Percentiles rank a stretch among this genome's conserved stretches.
Conservation (phyloP, 257 asterid species). For the Przewalskia tangutica region DNA sequence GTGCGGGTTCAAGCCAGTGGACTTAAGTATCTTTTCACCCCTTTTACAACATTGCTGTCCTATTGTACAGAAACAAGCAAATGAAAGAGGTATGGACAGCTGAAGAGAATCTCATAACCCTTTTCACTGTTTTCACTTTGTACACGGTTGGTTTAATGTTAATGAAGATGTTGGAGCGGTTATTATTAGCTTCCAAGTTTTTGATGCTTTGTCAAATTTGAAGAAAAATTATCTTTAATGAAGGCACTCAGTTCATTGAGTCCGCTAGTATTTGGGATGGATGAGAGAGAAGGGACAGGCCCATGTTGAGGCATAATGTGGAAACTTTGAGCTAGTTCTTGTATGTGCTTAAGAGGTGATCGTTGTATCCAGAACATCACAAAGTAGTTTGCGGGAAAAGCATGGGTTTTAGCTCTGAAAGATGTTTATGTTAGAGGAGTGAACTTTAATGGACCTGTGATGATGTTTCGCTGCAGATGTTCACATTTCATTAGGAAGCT, state of each 20-base stretch:
- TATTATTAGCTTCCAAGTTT: background rate
- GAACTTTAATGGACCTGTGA: background rate
- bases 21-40: conserved; percentile 59
- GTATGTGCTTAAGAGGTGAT: background rate
- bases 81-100: conserved; percentile 50
- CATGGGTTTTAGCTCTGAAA: background rate
- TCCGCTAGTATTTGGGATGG: background rate
- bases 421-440: background rate
- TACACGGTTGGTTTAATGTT: background rate
- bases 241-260: background rate
- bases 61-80: conserved; percentile 48
- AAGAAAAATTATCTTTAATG: background rate
- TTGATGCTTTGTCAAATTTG: background rate
- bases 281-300: background rate
- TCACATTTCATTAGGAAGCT: background rate
- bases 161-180: background rate
- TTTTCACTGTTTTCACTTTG: background rate
- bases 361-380: background rate
- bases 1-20: conserved; percentile 51
- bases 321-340: background rate
- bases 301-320: background rate
- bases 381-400: background rate
- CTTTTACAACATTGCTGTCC: conserved; percentile 66
- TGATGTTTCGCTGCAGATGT: background rate
- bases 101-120: background rate